Conservation (phyloP, 305 asterid genomes). For the Rubia peregrina region DNA sequence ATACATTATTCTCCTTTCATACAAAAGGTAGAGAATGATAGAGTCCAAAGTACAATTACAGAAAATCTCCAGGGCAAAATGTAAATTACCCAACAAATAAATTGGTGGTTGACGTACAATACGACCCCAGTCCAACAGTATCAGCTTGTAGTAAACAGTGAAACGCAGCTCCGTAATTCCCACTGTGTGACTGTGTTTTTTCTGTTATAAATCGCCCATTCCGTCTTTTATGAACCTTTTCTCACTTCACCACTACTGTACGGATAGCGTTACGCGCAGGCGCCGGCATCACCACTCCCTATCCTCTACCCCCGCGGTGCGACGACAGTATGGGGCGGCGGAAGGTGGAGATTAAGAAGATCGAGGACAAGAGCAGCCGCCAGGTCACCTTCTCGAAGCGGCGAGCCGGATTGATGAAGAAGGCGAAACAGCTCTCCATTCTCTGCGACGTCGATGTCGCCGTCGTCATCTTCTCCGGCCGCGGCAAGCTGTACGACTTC, state of each 20-base stretch:
- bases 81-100: background rate
- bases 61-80: background rate
- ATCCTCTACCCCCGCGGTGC: background rate
- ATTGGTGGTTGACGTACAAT: background rate
- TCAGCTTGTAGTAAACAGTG: background rate
- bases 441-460: constrained; percentile 33
- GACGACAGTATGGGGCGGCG: constrained; percentile 26
- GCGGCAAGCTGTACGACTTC: constrained; percentile 30
- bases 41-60: background rate
- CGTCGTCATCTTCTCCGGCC: constrained; percentile 25
- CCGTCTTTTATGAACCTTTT: background rate
- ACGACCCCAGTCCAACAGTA: background rate
- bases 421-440: constrained; percentile 23
- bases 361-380: constrained; percentile 29
- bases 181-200: background rate
- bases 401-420: constrained; percentile 28
- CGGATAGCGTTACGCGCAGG: background rate
- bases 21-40: no score
- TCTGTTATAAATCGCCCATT: background rate
- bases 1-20: no score
- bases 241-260: background rate
- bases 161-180: background rate
- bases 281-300: background rate
- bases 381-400: constrained; percentile 31
- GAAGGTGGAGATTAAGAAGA: constrained; percentile 31